phyloP scores from a whole-genome alignment of 2,329 filamentous ascomycete species.

The Rugonectria rugulosa region DNA sequence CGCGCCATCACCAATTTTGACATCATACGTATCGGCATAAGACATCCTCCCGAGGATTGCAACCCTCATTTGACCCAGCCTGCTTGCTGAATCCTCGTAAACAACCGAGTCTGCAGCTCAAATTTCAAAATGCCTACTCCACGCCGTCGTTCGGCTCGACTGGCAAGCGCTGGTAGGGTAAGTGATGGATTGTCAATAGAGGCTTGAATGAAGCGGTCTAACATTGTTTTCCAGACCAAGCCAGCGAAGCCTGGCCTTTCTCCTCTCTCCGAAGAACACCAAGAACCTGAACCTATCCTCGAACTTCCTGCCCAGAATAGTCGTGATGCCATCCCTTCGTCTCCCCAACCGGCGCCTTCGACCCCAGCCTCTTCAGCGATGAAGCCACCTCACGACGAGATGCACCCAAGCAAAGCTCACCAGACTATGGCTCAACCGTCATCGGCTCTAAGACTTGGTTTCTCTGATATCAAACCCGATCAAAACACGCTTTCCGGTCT shows the following conservation, averaged over 20 bases:
- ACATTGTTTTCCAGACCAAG: conserved; percentile 37
- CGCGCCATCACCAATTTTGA: conserved; percentile 38
- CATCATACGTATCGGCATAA: conserved; percentile 40
- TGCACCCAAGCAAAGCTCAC: conserved; percentile 89
- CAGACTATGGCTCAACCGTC: conserved; percentile 79
- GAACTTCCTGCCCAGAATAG: conserved; percentile 37
- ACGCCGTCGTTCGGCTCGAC: conserved; percentile 54
- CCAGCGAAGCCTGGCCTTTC: conserved; percentile 44
- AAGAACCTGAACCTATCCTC: conserved; percentile 42
- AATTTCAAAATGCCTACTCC: conserved; percentile 48
- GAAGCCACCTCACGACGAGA: conserved; percentile 79
- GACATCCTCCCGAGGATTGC: conserved; percentile 34
- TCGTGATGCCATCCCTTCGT: conserved; percentile 45
- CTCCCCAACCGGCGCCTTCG: conserved; percentile 46
- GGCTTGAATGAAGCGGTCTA: conserved; percentile 21
- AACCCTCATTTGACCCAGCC: conserved; percentile 34
- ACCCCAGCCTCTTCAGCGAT: conserved; percentile 73
- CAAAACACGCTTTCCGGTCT: conserved; percentile 51
- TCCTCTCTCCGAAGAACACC: conserved; percentile 55
- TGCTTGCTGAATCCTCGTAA: conserved; percentile 29
- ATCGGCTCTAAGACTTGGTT: conserved; percentile 82
- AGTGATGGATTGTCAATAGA: conserved; percentile 23
- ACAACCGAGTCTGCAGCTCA: conserved; percentile 19
- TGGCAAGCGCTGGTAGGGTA: conserved; percentile 51
- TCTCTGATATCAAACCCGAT: conserved; percentile 74